phyloP scores from a whole-genome alignment of 106 monocot species.

The Allium fistulosum region DNA sequence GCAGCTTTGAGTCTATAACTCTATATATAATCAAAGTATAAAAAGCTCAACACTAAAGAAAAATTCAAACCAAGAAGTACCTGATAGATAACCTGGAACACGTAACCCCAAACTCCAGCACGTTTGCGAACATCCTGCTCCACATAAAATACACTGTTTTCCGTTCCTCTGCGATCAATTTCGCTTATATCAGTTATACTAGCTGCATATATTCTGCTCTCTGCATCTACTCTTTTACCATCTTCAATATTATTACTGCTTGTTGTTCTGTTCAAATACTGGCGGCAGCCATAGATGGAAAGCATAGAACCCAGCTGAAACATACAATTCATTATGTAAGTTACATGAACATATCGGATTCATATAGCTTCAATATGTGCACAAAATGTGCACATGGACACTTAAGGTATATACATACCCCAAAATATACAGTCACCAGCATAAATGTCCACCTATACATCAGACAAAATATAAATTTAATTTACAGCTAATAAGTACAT shows the following conservation, averaged over 20 bases:
- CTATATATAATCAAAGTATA: background rate
- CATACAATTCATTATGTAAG: background rate
- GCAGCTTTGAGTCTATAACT: background rate
- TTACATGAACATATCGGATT: background rate
- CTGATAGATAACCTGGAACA: slow-evolving; percentile 92
- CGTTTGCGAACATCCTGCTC: slow-evolving; percentile 7
- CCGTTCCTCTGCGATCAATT: slow-evolving; percentile 12
- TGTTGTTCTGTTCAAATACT: slow-evolving; percentile 23
- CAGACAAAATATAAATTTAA: background rate
- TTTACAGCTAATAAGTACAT: background rate
- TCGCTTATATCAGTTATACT: slow-evolving; percentile 19
- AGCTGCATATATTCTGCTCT: slow-evolving; percentile 29
- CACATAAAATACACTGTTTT: slow-evolving; percentile 3
- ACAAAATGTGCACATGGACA: background rate
- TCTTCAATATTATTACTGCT: slow-evolving; percentile 17
- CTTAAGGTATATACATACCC: slow-evolving; percentile 40
- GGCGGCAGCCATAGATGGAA: slow-evolving; percentile 75
- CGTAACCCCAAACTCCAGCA: slow-evolving; percentile 74
- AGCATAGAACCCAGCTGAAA: slow-evolving; percentile 73
- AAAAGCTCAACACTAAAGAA: background rate
- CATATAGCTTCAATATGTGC: background rate
- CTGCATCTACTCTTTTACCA: slow-evolving; percentile 37
- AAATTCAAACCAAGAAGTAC: slow-evolving; percentile 16
- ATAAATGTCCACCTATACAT: slow-evolving; percentile 84
- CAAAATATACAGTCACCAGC: slow-evolving; percentile 81